Base-by-base conservation (phyloP, 2,329 filamentous ascomycete species). In the Epichloe coenophiala region DNA sequence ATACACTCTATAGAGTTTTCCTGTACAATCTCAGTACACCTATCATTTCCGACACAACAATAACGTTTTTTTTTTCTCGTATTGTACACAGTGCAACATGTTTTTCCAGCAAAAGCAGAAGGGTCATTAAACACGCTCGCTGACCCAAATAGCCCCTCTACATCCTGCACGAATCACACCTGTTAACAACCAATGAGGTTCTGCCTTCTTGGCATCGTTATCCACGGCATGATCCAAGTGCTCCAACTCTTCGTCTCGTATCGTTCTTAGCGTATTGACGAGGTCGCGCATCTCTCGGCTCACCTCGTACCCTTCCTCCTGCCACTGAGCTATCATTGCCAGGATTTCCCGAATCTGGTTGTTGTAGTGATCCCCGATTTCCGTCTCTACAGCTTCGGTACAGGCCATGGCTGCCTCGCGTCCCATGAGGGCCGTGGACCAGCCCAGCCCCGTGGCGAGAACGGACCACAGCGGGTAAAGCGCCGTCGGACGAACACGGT, bases 371-470 rank as follows among this genome's bases (percentile, higher is more conserved):
- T 81, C 81, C 2, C 93, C 93, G 55, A 98, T 98, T 72, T 97
- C 93, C 6, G 91, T 98, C 74, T 98, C 93, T 1, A 98, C 91
- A 1, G 93, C 93, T 69, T 98, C 93, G 0, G 93, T 97, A 65
- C 93, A 98, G 12, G 93, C 93, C 93, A 98, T 98, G 37, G 93
- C 91, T 2, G 91, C 90, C 69, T 97, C 89, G 46, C 88, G 80
- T 1, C 93, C 90, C 76, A 98, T 77, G 41, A 93, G 70, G 0
- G 86, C 93, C 0, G 93, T 98, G 4, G 80, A 77, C 89, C 93
- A 96, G 17, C 93, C 93, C 7, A 98, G 69, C 0, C 84, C 80
- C 0, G 85, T 84, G 1, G 93, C 87, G 11, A 90, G 80, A 7
- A 81, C 74, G 42, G 84, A 80, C 93, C 93, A 98, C 2, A 96